Evolutionary conservation across 768 basidiomycete species (phyloP).

Genomic region (Multifurca ochricompacta): DNA sequence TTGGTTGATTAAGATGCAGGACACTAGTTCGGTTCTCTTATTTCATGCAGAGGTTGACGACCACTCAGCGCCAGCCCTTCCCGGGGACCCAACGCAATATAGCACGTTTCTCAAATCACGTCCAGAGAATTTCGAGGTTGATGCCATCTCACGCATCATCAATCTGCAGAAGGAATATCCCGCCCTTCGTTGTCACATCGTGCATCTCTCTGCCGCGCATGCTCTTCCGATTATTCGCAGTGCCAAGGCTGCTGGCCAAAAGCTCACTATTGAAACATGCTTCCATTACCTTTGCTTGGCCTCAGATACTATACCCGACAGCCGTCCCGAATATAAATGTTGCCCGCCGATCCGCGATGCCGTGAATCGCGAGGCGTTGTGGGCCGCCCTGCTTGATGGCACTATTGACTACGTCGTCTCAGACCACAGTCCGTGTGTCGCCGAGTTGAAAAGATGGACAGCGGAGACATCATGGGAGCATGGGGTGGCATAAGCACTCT

Average conservation of each 20-base stretch:
- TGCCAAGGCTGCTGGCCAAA: conserved; percentile 55
- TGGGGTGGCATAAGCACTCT: conserved; percentile 95
- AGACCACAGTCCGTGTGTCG: conserved; percentile 89
- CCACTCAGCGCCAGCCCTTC: conserved; percentile 22
- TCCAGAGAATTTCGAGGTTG: conserved; percentile 68
- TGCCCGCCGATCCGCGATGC: conserved; percentile 85
- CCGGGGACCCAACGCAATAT: conserved; percentile 51
- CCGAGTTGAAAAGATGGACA: conserved; percentile 70
- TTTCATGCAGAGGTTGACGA: conserved; percentile 90
- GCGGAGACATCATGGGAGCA: conserved; percentile 77
- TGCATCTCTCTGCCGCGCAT: conserved; percentile 83
- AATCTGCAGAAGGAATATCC: conserved; percentile 56
- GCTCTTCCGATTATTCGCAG: conserved; percentile 71
- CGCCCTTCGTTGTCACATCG: conserved; percentile 79
- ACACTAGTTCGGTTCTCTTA: conserved; percentile 60
- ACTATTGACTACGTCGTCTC: conserved; percentile 91
- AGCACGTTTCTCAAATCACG: conserved; percentile 80
- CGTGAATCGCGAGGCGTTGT: conserved; percentile 65
- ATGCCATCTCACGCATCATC: conserved; percentile 75
- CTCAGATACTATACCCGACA: conserved; percentile 63
- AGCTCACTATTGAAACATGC: conserved; percentile 91
- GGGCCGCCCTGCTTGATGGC: conserved; percentile 76
- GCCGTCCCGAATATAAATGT: conserved; percentile 87
- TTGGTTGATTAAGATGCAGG: conserved; percentile 35
- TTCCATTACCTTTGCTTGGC: conserved; percentile 90